Conservation (phyloP, 768 basidiomycete species). For the Suillus hirtellus region DNA sequence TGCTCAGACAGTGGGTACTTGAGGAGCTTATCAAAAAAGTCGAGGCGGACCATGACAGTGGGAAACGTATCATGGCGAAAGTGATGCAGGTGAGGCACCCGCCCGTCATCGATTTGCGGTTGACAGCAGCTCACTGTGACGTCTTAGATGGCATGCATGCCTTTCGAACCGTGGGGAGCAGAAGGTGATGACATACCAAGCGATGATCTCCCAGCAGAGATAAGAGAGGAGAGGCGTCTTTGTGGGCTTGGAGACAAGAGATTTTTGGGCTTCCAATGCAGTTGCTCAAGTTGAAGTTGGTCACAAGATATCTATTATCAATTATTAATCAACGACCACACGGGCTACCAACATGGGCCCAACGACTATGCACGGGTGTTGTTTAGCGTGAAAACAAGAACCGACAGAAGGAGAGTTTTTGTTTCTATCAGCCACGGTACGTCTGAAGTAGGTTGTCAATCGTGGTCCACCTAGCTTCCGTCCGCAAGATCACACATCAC, state of each 20-base stretch:
- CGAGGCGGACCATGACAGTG: conserved; percentile 61
- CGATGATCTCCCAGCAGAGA: conserved; percentile 53
- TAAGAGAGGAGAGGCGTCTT: conserved; percentile 67
- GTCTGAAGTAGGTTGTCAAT: too few relatives aligned
- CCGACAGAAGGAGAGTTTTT: neutral
- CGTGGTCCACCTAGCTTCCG: neutral
- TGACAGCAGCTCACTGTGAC: conserved; percentile 6
- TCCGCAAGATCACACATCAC: neutral
- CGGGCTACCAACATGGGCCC: neutral
- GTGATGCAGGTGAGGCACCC: conserved; percentile 69
- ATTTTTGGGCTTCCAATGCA: conserved; percentile 91
- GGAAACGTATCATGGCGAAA: conserved; percentile 71
- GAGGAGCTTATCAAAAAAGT: conserved; percentile 82
- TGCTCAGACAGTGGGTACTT: conserved; percentile 92
- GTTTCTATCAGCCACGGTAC: too few relatives aligned
- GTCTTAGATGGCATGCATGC: conserved; percentile 80
- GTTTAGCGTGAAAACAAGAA: neutral
- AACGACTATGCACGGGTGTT: neutral
- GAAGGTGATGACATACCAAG: conserved; percentile 53
- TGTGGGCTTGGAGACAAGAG: conserved; percentile 76
- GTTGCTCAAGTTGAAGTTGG: conserved; percentile 73
- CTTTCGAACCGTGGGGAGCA: conserved; percentile 87
- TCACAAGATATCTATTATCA: neutral
- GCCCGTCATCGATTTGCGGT: neutral
- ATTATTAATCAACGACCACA: neutral